A percentile compares a stretch with the other conserved stretches of the same genome.
Evolutionary conservation across 495 filamentous ascomycete species (phyloP).

Genomic region (Penicillium chermesinum): DNA sequence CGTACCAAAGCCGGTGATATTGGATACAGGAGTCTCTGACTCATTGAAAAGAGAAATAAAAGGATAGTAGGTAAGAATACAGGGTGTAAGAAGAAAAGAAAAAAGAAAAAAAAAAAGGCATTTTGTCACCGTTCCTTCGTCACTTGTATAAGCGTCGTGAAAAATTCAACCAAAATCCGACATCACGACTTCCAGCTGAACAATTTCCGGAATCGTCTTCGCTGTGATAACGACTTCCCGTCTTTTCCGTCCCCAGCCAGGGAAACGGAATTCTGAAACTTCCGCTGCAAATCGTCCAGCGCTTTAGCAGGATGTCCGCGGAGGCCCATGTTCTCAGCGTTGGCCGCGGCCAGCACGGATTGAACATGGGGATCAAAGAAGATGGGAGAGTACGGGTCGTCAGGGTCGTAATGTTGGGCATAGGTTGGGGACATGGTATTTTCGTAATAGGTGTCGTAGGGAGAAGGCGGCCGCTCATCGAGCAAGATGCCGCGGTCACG

Average conservation of each 20-base stretch:
- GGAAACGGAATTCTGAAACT: slow-evolving; percentile 11
- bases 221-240: slow-evolving; percentile 9
- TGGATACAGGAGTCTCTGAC: slow-evolving; percentile 14
- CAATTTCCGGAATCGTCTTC: slow-evolving; percentile 20
- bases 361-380: slow-evolving; percentile 26
- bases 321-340: slow-evolving; percentile 25
- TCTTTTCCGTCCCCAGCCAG: slow-evolving; percentile 4
- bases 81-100: slow-evolving; percentile 12
- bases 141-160: slow-evolving; percentile 8
- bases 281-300: slow-evolving; percentile 25
- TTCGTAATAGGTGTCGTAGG: slow-evolving; percentile 14
- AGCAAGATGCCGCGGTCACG: slow-evolving; percentile 24
- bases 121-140: slow-evolving; percentile 4
- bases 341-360: slow-evolving; percentile 26
- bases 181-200: slow-evolving; percentile 25
- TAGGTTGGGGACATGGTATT: slow-evolving; percentile 16
- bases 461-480: slow-evolving; percentile 5
- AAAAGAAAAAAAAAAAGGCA: slow-evolving; percentile 10
- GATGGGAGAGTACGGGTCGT: slow-evolving; percentile 18
- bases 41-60: slow-evolving; percentile 5
- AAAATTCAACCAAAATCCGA: too few species aligned
- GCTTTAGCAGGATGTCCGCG: slow-evolving; percentile 15
- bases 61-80: slow-evolving; percentile 11
- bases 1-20: slow-evolving; percentile 7
- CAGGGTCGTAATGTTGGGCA: slow-evolving; percentile 6